A percentile compares a stretch with the other conserved stretches of the same genome.
Conservation (phyloP, 441 rosid genomes). For the Pelargonium fulgidum region DNA sequence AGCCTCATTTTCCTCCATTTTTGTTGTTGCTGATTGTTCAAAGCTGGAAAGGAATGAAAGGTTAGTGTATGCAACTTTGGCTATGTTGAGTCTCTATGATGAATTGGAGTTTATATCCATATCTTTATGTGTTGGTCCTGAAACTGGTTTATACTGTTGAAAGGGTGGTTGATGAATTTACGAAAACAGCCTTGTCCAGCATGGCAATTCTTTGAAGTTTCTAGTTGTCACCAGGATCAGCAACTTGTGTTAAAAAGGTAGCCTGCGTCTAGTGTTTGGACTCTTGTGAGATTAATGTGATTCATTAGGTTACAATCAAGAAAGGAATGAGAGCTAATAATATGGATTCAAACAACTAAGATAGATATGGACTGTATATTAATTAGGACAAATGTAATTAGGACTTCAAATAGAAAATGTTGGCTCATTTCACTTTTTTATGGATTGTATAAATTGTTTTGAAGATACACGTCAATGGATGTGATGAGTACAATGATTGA, state of each 20-base stretch:
- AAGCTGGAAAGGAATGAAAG: background rate
- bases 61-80: background rate
- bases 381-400: no score
- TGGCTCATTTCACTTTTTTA: no score
- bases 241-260: background rate
- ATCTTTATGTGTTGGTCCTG: background rate
- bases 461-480: no score
- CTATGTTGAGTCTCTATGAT: background rate
- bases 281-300: no score
- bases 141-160: slow-evolving; percentile 8
- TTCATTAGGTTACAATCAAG: no score
- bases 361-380: no score
- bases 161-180: background rate
- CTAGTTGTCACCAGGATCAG: background rate
- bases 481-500: no score
- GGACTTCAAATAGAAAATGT: no score
- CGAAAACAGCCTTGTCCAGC: slow-evolving; percentile 4
- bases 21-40: background rate
- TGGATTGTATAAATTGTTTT: no score
- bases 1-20: slow-evolving; percentile 22
- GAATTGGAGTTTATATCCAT: background rate
- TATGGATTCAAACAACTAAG: no score
- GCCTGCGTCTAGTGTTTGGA: no score
- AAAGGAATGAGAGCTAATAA: no score
- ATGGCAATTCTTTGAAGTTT: background rate